These are phyloP conservation scores for Acanthochlamys bracteata DNA, from an alignment of 106 monocot genomes.

Conservation along the genomic window DNA sequence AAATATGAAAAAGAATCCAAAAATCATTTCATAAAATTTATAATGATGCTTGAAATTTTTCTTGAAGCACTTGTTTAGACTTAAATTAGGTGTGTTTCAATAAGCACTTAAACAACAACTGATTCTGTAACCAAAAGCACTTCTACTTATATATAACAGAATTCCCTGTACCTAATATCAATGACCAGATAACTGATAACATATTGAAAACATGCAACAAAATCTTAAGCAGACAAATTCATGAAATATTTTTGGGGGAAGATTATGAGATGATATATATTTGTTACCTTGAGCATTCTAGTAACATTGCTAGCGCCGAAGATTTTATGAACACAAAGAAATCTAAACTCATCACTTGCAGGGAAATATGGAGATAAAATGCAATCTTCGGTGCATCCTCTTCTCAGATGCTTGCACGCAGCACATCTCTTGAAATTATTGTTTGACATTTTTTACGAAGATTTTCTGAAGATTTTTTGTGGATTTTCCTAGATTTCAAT, in stretches of 20 bases:
- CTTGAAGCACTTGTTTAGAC: no score
- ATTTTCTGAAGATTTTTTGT: background rate
- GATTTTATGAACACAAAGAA: background rate
- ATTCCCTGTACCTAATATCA: no score
- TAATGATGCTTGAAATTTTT: no score
- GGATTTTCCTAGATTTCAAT: background rate
- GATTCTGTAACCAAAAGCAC: no score
- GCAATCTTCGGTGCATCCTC: background rate
- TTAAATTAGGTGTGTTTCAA: no score
- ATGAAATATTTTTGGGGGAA: background rate
- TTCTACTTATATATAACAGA: no score
- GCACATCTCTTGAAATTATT: slow-evolving; percentile 1
- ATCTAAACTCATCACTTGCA: background rate
- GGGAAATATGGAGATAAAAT: background rate
- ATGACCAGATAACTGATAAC: no score
- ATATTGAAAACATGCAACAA: background rate
- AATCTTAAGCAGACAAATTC: no score
- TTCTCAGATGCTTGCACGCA: slow-evolving; percentile 1
- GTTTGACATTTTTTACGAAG: background rate
- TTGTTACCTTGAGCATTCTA: background rate
- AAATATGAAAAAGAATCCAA: background rate
- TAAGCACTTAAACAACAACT: no score
- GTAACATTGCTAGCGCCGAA: background rate
- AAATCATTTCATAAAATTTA: no score
- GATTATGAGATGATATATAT: background rate